Percentiles rank a stretch among this genome's conserved stretches.
Conservation (phyloP, 805 yeast species). For the Starmera pachycereana region DNA sequence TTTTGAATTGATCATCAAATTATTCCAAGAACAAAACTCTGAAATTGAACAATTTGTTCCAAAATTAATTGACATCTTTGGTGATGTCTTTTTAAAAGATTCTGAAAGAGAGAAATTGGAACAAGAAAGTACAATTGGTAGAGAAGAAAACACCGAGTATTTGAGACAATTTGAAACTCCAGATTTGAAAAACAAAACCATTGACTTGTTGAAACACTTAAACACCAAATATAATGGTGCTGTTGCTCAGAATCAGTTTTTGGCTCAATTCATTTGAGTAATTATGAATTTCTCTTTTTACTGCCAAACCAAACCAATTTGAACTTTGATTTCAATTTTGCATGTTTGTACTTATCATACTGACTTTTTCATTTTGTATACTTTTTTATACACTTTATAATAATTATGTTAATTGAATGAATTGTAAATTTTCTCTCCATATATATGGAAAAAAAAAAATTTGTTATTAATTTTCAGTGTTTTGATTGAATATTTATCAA, state of each 20-base stretch:
- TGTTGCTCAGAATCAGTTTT: conserved; percentile 35
- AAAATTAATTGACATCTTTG: conserved; percentile 56
- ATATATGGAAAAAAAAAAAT: too few relatives aligned
- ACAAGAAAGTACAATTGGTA: conserved; percentile 70
- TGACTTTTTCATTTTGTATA: too few relatives aligned
- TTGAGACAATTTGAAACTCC: conserved; percentile 69
- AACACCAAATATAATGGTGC: conserved; percentile 55
- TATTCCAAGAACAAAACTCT: conserved; percentile 56
- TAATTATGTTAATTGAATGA: too few relatives aligned
- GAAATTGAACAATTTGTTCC: conserved; percentile 46
- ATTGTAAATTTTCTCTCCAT: too few relatives aligned
- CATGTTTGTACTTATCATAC: too few relatives aligned
- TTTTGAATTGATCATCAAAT: conserved; percentile 61
- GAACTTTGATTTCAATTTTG: too few relatives aligned
- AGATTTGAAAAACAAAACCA: conserved; percentile 52
- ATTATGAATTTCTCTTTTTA: too few relatives aligned
- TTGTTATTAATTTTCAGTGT: too few relatives aligned
- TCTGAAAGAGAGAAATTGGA: conserved; percentile 60
- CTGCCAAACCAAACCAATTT: too few relatives aligned
- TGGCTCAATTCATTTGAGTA: conserved; percentile 23
- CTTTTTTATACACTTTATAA: too few relatives aligned
- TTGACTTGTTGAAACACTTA: conserved; percentile 63
- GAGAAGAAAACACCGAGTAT: conserved; percentile 73
- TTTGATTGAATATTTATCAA: too few relatives aligned
- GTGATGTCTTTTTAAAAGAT: conserved; percentile 64